Evolutionary conservation across 164 flowering plant genomes (phyloP).

Genomic region (Euptelea pleiosperma): DNA sequence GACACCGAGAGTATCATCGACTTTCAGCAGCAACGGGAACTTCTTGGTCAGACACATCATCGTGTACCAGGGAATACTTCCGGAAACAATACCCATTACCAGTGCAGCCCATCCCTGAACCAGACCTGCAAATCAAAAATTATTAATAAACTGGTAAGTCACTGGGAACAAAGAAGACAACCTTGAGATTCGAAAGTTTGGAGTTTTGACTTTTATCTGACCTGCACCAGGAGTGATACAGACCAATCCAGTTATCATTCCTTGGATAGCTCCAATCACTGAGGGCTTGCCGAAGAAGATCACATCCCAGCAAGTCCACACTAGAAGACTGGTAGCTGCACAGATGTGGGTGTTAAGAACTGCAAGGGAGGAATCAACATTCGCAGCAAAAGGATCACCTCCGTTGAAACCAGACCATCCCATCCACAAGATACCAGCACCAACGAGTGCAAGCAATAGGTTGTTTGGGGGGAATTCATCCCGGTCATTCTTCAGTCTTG

Average conservation of each 20-base stretch:
- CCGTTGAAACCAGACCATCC: conserved; percentile 36
- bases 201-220: not conserved
- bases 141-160: not conserved
- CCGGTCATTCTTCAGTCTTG: conserved; percentile 24
- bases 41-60: conserved; percentile 27
- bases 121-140: conserved; percentile 20
- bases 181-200: too few species aligned
- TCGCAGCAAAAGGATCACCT: conserved; percentile 27
- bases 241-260: conserved; percentile 37
- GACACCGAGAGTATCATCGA: conserved; percentile 24
- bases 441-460: conserved; percentile 26
- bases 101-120: conserved; percentile 31
- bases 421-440: conserved; percentile 37
- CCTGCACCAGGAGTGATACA: conserved; percentile 39
- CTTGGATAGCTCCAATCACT: conserved; percentile 34
- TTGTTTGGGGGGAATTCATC: conserved; percentile 34
- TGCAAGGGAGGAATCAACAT: conserved; percentile 27
- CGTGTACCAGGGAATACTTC: conserved; percentile 35
- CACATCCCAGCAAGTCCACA: conserved; percentile 29
- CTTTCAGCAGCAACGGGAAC: conserved; percentile 15
- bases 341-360: conserved; percentile 29
- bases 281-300: conserved; percentile 34
- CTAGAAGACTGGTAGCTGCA: conserved; percentile 31
- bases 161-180: too few species aligned
- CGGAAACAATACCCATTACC: too few species aligned